These are phyloP conservation scores for Mortierella polycephala DNA, from an alignment of 371 early-diverging fungal species.

Conservation along the genomic window DNA sequence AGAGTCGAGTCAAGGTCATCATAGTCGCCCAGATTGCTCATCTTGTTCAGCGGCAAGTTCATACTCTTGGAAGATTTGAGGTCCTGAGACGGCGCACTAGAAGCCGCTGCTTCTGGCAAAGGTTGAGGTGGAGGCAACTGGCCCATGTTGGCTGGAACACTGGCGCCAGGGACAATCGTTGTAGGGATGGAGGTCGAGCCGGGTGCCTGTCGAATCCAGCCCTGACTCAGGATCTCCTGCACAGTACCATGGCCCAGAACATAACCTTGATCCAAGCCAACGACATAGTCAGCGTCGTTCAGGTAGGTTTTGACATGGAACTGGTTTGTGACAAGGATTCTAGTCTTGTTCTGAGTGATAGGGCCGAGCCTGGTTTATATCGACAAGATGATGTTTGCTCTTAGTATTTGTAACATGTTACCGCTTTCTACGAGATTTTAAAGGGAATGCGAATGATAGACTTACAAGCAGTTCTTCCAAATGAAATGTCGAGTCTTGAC, in stretches of 20 bases:
- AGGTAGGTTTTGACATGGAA: conserved; percentile 47
- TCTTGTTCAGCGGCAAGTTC: conserved; percentile 48
- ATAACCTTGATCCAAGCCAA: conserved; percentile 51
- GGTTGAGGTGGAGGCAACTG: conserved; percentile 26
- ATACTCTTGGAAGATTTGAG: conserved; percentile 34
- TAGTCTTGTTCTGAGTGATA: conserved; percentile 37
- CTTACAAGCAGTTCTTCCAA: conserved; percentile 54
- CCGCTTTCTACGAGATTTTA: neutral
- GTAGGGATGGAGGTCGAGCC: conserved; percentile 47
- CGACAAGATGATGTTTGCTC: neutral
- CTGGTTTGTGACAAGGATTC: conserved; percentile 48
- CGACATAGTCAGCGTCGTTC: conserved; percentile 52
- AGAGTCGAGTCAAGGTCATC: conserved; percentile 51
- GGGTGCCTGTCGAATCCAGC: conserved; percentile 54
- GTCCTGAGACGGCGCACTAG: conserved; percentile 17
- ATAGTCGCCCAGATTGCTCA: conserved; percentile 48
- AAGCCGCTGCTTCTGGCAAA: neutral
- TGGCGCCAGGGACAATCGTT: conserved; percentile 47
- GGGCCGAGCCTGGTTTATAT: conserved; percentile 35
- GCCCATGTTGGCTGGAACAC: conserved; percentile 49
- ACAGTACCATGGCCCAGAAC: conserved; percentile 49
- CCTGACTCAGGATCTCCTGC: conserved; percentile 38
- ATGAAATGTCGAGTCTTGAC: conserved; percentile 47
- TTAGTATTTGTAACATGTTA: neutral
- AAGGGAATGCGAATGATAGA: neutral